Evolutionary conservation across 2,329 filamentous ascomycete species (phyloP), one percentile per base, ranked within the genome.

Genomic region (Blastomyces gilchristii): DNA sequence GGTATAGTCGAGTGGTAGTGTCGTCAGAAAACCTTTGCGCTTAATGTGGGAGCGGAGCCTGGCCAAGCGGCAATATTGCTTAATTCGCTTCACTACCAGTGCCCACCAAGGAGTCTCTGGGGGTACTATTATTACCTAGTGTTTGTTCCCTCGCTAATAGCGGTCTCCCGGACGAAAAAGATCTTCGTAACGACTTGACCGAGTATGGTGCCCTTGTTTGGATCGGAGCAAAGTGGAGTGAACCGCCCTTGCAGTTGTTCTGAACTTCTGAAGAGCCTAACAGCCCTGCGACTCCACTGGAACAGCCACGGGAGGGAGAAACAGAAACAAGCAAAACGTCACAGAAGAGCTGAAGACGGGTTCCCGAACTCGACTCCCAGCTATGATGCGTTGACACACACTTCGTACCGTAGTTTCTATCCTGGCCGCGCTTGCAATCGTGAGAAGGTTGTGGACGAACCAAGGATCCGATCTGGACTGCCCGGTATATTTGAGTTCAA

Each of bases 401-500:
- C n/a, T 52, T 53, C 5, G 47, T 37, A 31, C 57, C 57, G 57
- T 47, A 47, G 57, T 59, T 59, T 59, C 43, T 45, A 41, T 49
- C 25, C 57, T 47, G 57, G 57, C 25, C 18, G 63, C 54, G 60
- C 34, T 57, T 64, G 57, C 61, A 62, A 54, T 61, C 57, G 52
- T 60, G 41, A 50, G 59, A 65, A 61, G 61, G 64, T 64, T 64
- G 56, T 52, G 64, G 37, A 57, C 50, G 64, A 64, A 63, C 63
- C 65, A 66, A 59, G 59, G 58, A 65, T 62, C 31, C 47, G 57
- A 37, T 52, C 18, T 62, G 22, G 50, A 62, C 37, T 53, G 18
- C 25, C 54, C 50, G 25, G n/a, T 62, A 62, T 66, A 63, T 66
- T 66, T 64, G 60, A 65, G 63, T 66, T 66, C 62, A 63, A 63